These are phyloP conservation scores for Rhizophagus sp. DNA, from an alignment of 192 early-diverging fungal genomes.

Conservation along the genomic window DNA sequence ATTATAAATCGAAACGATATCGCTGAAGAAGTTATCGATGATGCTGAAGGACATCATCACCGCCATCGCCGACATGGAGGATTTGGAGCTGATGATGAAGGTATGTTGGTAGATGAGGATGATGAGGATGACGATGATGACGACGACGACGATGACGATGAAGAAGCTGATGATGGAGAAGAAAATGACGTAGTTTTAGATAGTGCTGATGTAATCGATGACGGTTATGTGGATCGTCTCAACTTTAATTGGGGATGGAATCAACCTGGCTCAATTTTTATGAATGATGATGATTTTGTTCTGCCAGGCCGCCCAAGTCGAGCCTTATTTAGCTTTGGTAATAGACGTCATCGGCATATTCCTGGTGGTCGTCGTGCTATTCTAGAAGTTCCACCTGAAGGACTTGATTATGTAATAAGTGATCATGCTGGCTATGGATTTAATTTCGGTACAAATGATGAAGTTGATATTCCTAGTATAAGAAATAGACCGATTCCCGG, in stretches of 20 bases:
- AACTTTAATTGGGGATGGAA: constrained; percentile 40
- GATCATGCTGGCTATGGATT: constrained; percentile 39
- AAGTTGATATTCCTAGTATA: constrained; percentile 39
- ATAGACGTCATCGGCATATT: constrained; percentile 40
- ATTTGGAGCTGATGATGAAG: constrained; percentile 47
- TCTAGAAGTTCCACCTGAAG: constrained; percentile 39
- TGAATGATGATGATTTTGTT: constrained; percentile 40
- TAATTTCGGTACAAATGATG: constrained; percentile 35
- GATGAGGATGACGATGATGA: constrained; percentile 61
- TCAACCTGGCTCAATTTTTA: constrained; percentile 35
- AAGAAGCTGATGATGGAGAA: constrained; percentile 42
- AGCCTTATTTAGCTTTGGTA: constrained; percentile 44
- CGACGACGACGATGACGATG: constrained; percentile 49
- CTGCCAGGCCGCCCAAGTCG: constrained; percentile 36
- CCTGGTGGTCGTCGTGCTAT: constrained; percentile 37
- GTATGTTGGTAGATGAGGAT: constrained; percentile 58
- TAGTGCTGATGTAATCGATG: constrained; percentile 52
- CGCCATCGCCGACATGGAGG: constrained; percentile 43
- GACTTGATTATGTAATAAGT: constrained; percentile 39
- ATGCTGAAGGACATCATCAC: constrained; percentile 55
- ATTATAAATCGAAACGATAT: constrained; percentile 45
- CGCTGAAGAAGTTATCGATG: constrained; percentile 43
- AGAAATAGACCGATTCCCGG: constrained; percentile 38
- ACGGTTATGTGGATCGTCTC: constrained; percentile 41
- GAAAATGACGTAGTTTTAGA: constrained; percentile 53